Evolutionary conservation across 495 filamentous ascomycete genomes (phyloP).

Genomic region (Hapsidospora chrysogenum): DNA sequence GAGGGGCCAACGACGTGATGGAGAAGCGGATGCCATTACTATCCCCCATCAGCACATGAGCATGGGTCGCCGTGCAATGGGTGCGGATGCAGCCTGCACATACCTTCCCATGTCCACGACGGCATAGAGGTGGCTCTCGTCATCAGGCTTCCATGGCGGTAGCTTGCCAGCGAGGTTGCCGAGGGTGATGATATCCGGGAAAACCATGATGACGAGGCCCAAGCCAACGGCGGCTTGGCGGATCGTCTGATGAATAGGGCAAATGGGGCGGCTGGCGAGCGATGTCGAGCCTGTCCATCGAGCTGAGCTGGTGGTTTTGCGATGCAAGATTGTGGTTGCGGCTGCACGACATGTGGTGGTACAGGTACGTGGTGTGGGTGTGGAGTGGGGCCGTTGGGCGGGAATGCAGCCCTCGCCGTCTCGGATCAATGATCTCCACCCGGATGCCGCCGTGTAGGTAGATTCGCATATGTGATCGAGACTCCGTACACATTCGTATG

Average conservation of each 20-base stretch:
- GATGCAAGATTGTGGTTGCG: too few relatives aligned
- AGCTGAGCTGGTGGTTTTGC: too few relatives aligned
- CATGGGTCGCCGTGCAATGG: conserved; percentile 2
- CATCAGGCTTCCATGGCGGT: conserved; percentile 24
- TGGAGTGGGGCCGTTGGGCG: background rate
- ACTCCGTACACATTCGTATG: too few relatives aligned
- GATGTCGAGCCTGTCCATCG: too few relatives aligned
- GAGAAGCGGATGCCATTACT: conserved; percentile 95
- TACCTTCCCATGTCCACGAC: conserved; percentile 68
- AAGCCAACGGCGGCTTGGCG: too few relatives aligned
- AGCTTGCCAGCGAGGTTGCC: conserved; percentile 32
- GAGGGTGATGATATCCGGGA: conserved; percentile 27
- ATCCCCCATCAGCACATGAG: background rate
- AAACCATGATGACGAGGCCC: too few relatives aligned
- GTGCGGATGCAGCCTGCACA: conserved; percentile 8
- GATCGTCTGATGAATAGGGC: too few relatives aligned
- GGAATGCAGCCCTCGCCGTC: background rate
- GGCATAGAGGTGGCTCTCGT: conserved; percentile 30
- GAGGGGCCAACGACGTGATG: conserved; percentile 60
- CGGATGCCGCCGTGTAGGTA: too few relatives aligned
- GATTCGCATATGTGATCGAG: too few relatives aligned
- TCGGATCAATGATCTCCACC: too few relatives aligned
- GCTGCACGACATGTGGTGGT: background rate
- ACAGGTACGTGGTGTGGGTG: too few relatives aligned
- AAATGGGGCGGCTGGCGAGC: too few relatives aligned